These are phyloP conservation scores for Allomyces arbusculus DNA, from an alignment of 192 early-diverging fungal genomes.

Conservation along the genomic window DNA sequence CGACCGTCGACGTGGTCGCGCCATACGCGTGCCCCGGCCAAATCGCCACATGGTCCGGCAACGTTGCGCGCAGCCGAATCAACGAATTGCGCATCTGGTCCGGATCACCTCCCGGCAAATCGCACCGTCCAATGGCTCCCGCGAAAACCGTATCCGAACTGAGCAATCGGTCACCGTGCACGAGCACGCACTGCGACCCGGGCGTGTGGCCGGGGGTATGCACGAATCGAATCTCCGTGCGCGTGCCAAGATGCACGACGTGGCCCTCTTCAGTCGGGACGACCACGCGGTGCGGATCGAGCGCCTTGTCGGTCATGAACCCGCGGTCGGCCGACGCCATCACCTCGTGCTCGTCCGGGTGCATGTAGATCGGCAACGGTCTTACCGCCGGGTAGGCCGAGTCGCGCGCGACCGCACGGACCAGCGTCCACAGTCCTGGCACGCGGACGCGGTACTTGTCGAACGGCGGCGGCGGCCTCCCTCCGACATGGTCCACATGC, in stretches of 20 bases:
- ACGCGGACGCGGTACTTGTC: constrained; percentile 59
- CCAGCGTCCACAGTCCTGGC: constrained; percentile 47
- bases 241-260: constrained; percentile 17
- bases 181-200: constrained; percentile 62
- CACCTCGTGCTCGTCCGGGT: constrained; percentile 3
- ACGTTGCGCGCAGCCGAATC: constrained; percentile 23
- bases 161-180: constrained; percentile 53
- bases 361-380: not conserved
- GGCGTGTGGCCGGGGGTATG: constrained; percentile 89
- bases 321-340: not conserved
- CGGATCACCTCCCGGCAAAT: constrained; percentile 55
- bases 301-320: not conserved
- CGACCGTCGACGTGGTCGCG: constrained; percentile 66
- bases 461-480: constrained; percentile 68
- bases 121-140: constrained; percentile 53
- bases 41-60: constrained; percentile 47
- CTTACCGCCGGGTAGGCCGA: constrained; percentile 1
- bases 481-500: constrained; percentile 76
- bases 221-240: constrained; percentile 40
- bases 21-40: constrained; percentile 86
- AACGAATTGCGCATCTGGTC: constrained; percentile 51
- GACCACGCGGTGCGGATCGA: not conserved
- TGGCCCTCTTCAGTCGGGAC: not conserved
- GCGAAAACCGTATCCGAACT: constrained; percentile 78
- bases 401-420: constrained; percentile 18